phyloP scores from a whole-genome alignment of 257 asterid genomes.

The Lycium ferocissimum region DNA sequence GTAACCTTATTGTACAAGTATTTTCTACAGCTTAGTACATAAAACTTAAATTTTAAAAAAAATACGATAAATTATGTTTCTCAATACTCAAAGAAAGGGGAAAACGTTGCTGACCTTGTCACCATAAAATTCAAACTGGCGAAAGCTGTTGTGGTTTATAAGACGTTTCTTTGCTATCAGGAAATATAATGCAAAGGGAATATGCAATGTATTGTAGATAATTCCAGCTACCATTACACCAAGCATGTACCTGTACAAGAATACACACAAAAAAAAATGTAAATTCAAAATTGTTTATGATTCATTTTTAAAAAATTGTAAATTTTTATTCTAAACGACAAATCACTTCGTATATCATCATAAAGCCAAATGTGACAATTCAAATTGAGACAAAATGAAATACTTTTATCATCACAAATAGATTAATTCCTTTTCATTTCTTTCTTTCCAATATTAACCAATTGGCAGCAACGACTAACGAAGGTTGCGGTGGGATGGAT shows the following conservation, averaged over 20 bases:
- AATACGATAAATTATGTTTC: not conserved
- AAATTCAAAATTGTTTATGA: not conserved
- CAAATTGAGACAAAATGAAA: too few species aligned
- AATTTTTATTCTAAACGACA: too few species aligned
- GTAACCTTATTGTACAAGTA: too few species aligned
- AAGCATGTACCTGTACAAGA: constrained; percentile 27
- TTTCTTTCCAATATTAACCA: not conserved
- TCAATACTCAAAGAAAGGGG: not conserved
- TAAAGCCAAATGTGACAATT: too few species aligned
- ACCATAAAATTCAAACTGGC: constrained; percentile 27
- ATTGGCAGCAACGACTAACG: not conserved
- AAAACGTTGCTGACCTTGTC: constrained; percentile 10
- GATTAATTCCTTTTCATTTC: too few species aligned
- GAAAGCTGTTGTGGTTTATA: constrained; percentile 3
- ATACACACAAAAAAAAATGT: not conserved
- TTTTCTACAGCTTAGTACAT: not conserved
- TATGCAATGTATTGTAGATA: constrained; percentile 21
- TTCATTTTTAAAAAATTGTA: too few species aligned
- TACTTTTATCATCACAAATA: too few species aligned
- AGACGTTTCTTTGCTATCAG: not conserved
- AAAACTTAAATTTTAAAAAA: too few species aligned
- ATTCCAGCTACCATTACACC: constrained; percentile 24
- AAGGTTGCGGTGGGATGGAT: not conserved
- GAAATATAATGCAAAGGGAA: constrained; percentile 31
- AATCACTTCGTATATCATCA: too few species aligned